These are phyloP conservation scores for Linanthus parryae DNA, from an alignment of 148 eudicot species.

Conservation along the genomic window DNA sequence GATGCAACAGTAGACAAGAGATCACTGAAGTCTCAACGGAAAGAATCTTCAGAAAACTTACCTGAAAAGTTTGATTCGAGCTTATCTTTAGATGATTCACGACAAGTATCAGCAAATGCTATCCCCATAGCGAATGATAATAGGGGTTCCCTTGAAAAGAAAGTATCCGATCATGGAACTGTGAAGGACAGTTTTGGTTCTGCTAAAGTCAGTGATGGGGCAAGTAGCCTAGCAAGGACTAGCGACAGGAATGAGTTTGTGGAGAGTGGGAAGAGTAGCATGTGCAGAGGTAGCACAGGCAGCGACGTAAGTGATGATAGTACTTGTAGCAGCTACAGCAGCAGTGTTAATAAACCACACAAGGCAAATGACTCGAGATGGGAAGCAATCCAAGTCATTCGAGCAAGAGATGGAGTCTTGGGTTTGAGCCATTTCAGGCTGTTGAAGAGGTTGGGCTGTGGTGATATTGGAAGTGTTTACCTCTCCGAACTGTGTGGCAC, in stretches of 20 bases:
- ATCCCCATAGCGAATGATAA: conserved; percentile 10
- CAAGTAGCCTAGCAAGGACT: conserved; percentile 50
- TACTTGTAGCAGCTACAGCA: conserved; percentile 79
- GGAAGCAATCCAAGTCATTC: conserved; percentile 91
- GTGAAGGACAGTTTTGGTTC: conserved; percentile 34
- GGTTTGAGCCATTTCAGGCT: conserved; percentile 79
- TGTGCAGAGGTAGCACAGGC: conserved; percentile 74
- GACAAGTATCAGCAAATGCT: conserved; percentile 15
- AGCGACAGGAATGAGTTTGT: conserved; percentile 65
- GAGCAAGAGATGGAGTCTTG: conserved; percentile 63
- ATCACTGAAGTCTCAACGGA: conserved; percentile 14
- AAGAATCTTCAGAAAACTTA: conserved; percentile 23
- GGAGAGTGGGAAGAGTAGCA: conserved; percentile 76
- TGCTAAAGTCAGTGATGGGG: conserved; percentile 58
- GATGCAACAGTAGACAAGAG: conserved; percentile 25
- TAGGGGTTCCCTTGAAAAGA: conserved; percentile 39
- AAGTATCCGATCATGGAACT: conserved; percentile 27
- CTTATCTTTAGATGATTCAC: conserved; percentile 26
- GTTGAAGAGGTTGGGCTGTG: conserved; percentile 86
- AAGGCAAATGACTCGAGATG: conserved; percentile 78
- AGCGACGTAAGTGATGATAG: conserved; percentile 84
- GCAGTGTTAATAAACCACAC: conserved; percentile 76
- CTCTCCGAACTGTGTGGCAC: conserved; percentile 87
- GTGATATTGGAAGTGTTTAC: conserved; percentile 93
- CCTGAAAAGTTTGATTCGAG: conserved; percentile 26